Evolutionary conservation across 1,284 basidiomycete species (phyloP).

Genomic region (Salmacisia buchloeana): DNA sequence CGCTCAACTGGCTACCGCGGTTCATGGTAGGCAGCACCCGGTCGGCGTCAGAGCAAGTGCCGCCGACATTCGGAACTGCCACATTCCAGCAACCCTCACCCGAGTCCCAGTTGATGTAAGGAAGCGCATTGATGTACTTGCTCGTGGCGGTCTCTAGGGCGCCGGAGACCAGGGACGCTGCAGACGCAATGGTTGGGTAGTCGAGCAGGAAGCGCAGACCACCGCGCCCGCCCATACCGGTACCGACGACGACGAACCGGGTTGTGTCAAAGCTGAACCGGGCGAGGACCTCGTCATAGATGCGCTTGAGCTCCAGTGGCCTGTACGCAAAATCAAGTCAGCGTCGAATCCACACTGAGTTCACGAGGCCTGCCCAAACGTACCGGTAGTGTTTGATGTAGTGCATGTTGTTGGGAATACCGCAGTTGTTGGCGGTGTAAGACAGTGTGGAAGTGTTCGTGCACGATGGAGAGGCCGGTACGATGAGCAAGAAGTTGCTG

Average conservation of each 20-base stretch:
- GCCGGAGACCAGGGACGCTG: conserved; percentile 2
- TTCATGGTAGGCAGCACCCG: conserved; percentile 7
- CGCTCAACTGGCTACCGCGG: background rate
- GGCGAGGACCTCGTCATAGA: conserved; percentile 6
- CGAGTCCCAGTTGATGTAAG: conserved; percentile 6
- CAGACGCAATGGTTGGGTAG: background rate
- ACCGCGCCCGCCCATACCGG: conserved; percentile 8
- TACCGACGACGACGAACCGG: conserved; percentile 5
- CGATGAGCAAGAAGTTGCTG: background rate
- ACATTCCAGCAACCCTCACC: conserved; percentile 11
- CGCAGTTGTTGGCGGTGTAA: background rate
- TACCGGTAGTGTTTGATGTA: conserved; percentile 11
- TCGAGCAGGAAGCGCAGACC: conserved; percentile 3
- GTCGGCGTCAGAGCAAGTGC: background rate
- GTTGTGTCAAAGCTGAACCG: conserved; percentile 8
- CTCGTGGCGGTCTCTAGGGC: conserved; percentile 5
- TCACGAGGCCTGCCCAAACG: too few relatives aligned
- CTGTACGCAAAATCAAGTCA: too few relatives aligned
- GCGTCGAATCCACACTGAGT: too few relatives aligned
- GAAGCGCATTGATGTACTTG: conserved; percentile 7
- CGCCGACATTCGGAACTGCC: conserved; percentile 1
- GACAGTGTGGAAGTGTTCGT: conserved; percentile 3
- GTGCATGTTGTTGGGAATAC: background rate
- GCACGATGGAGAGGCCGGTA: conserved; percentile 7
- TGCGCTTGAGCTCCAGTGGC: conserved; percentile 5